Base-by-base conservation (phyloP, 225 moss, liverwort and hornwort species). In the Pseudoscleropodium purum region DNA sequence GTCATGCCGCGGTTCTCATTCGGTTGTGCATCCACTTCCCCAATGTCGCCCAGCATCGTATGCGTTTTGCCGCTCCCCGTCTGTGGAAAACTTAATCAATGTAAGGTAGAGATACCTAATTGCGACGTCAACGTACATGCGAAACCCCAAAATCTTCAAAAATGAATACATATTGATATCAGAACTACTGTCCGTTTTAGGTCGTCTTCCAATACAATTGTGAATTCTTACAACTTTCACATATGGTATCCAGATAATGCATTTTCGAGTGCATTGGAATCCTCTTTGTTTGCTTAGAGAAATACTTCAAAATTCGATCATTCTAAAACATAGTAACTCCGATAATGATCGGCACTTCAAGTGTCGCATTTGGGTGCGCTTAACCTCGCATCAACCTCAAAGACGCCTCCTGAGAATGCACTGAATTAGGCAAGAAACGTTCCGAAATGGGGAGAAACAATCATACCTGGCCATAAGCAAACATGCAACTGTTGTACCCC, bases 401-500 rank as follows among this genome's bases (percentile, higher is more conserved):
- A 31, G 82, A 82, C 2, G 62, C 61, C 72, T 24, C 31, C 62
- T 31, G 52, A 51, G 82, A 62, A 52, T 74, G 88, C 24, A 52
- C 64, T 24, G 14, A 83, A 75, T 62, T 30, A 23, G 52, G 75
- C 54, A 18, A 70, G 64, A 63, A 65, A 64, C 20, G 29, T 29
- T 51, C 21, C 41, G 45, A 65, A 70, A 63, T 27, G 52, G 6
- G 20, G 41, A 88, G 63, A 74, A 70, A 82, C 27, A 60, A 33
- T 2, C 75, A 34, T 29, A 93, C 96, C 95, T 97, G 97, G 64
- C 99, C 99, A 49, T 99, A 99, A 29, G 97, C 99, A 87, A 99
- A 99, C 96, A 99, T 99, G 88, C 96, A 99, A 89, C 99, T 99
- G 91, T 97, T 99, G 90, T 96, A 97, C 9, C 97, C 97, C 29